Evolutionary conservation across 2,329 filamentous ascomycete species (phyloP), one percentile per base, ranked within the genome.

Genomic region (Aspergillus ochraceoroseus): DNA sequence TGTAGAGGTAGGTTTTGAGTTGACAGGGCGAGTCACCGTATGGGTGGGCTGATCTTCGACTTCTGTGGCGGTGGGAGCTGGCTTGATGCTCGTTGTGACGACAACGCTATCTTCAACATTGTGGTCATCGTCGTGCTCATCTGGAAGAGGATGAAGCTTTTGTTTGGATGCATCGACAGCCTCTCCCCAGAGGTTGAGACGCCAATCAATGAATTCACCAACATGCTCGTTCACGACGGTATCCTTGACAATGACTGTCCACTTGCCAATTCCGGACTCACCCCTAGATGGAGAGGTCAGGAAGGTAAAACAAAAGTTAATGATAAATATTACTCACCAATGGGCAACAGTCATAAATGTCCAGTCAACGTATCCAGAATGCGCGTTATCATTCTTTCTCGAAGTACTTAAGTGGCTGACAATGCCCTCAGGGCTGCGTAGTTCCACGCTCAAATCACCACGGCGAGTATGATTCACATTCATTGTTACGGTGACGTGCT

Each of bases 291-390:
- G n/a, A 7, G 12, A 36, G 12, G 63, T 60, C 43, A 61, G 50
- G 28, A 26, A 11, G 26, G 26, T 15, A 37, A 22, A 32, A 17
- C 1, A 11, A 26, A 29, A 14, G 20, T 17, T 25, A 18, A 4
- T n/a, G n/a, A 6, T 7, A 23, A 32, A 12, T 30, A 12, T 28
- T 19, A 66, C 82, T 66, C 74, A 88, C 85, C 89, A 98, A 63
- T 98, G 92, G 49, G 83, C 89, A 25, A 98, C 92, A 47, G 83
- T 94, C 92, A 98, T 98, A 57, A 98, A 98, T 0, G 90, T 96
- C 92, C 92, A 98, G 67, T 96, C 87, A 25, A 82, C 70, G 62
- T 96, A 98, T 6, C 92, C 92, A 14, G 68, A 65, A 0, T 68
- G 61, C 23, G 75, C 76, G 1, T 75, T 70, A 62, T 98, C 92